Evolutionary conservation across 495 filamentous ascomycete genomes (phyloP), one percentile per base, ranked within the genome.

Genomic region (Penicillium cinerascens): DNA sequence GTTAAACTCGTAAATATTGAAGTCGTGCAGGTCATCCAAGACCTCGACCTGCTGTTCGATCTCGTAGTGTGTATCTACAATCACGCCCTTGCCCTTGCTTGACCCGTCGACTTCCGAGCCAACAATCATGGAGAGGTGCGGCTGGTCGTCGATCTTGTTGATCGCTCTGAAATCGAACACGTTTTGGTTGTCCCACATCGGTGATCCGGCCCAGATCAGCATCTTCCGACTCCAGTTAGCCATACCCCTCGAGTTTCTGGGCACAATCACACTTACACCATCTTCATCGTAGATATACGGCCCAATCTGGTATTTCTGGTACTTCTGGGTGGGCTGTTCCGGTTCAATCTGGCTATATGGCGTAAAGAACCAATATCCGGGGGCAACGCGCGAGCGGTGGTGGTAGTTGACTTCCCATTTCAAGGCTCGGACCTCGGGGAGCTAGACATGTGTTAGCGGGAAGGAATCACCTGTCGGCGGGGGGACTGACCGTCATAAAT

Each of bases 1-100:
- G 35, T 72, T 75, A 51, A 78, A 78, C 42, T 81, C 78, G 61
- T 81, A 77, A 58, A 77, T 76, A 51, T 75, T 77, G 54, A 76
- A 74, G 23, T 68, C 64, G 23, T 60, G 52, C 1, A 78, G 47
- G 39, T 75, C 65, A 42, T 68, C 67, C n/a, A 70, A 60, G 2
- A 72, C 65, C 8, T 57, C 51, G 13, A 74, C 73, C 20, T 71
- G 58, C 11, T 68, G 55, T 42, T 74, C 58, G 35, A 73, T 47
- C 16, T 68, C 53, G 26, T 72, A 74, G 33, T 69, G 57, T 18
- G 68, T 57, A 42, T 74, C 58, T 44, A 74, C 36, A 26, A 74
- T 55, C 18, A 69, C 55, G 3, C 71, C 72, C 27, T 52, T 52
- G 7, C 72, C 71, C 45, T 64, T 71, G 51, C 67, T 41, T 3